These are phyloP conservation scores for Gyrodon lividus DNA, from an alignment of 768 basidiomycete species.

Conservation along the genomic window DNA sequence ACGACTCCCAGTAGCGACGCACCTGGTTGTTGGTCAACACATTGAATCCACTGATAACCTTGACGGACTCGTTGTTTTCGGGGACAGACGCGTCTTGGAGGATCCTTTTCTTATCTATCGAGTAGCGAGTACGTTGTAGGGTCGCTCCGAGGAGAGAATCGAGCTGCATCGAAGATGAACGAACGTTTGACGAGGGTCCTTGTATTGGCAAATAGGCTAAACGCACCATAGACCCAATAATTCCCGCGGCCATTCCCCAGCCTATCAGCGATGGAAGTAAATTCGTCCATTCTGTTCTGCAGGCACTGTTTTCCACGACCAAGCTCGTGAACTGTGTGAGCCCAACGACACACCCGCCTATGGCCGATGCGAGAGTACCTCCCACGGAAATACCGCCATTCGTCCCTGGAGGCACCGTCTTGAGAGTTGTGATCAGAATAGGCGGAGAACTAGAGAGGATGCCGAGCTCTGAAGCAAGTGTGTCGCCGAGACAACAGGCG, in stretches of 20 bases:
- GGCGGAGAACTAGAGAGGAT: constrained; percentile 74
- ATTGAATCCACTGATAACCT: constrained; percentile 60
- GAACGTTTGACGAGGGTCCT: background rate
- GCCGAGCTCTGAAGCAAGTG: constrained; percentile 90
- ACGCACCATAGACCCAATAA: constrained; percentile 77
- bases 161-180: constrained; percentile 44
- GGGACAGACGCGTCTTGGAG: constrained; percentile 52
- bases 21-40: constrained; percentile 86
- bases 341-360: constrained; percentile 76
- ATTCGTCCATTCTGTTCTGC: constrained; percentile 39
- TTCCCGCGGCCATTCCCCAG: constrained; percentile 68
- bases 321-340: constrained; percentile 54
- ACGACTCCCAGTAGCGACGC: constrained; percentile 13
- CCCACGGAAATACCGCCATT: constrained; percentile 82
- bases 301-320: constrained; percentile 58
- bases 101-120: constrained; percentile 55
- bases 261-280: constrained; percentile 44
- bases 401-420: constrained; percentile 79
- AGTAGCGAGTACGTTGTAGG: constrained; percentile 77
- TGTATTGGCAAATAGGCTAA: background rate
- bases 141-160: constrained; percentile 90
- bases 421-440: constrained; percentile 74
- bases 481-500: constrained; percentile 87
- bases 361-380: constrained; percentile 71
- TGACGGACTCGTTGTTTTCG: constrained; percentile 45